phyloP scores from a whole-genome alignment of 2,329 filamentous ascomycete species.

The Alternaria gansuensis region DNA sequence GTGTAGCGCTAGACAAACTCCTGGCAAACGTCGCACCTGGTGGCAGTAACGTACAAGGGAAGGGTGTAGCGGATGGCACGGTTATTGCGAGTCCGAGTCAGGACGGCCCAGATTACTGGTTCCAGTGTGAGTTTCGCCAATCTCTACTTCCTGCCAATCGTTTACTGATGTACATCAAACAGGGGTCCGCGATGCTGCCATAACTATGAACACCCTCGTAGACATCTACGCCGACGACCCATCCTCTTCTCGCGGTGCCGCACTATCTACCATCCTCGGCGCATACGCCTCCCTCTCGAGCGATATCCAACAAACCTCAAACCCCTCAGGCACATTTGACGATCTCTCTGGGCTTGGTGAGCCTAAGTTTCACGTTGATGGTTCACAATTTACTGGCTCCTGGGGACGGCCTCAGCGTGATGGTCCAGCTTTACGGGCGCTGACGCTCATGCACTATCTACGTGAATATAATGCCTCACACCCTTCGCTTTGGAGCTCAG shows the following conservation, averaged over 20 bases:
- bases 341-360: conserved; percentile 55
- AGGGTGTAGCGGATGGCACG: conserved; percentile 51
- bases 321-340: conserved; percentile 50
- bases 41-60: conserved; percentile 50
- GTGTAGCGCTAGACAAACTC: conserved; percentile 49
- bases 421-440: conserved; percentile 55
- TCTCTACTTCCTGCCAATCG: too few species aligned
- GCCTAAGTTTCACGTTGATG: conserved; percentile 55
- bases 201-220: conserved; percentile 55
- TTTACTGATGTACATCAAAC: not conserved
- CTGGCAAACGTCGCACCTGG: conserved; percentile 56
- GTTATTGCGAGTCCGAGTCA: conserved; percentile 57
- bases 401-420: conserved; percentile 58
- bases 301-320: conserved; percentile 52
- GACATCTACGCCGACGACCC: conserved; percentile 51
- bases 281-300: conserved; percentile 49
- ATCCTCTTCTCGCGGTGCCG: conserved; percentile 35
- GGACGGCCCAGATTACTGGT: conserved; percentile 56
- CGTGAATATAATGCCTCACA: conserved; percentile 54
- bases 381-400: conserved; percentile 48
- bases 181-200: conserved; percentile 57
- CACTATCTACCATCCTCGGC: conserved; percentile 44
- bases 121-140: conserved; percentile 50
- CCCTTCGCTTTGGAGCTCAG: conserved; percentile 47
- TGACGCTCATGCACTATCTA: conserved; percentile 55